phyloP scores from a whole-genome alignment of 306 rosid genomes.

The Canavalia gladiata region DNA sequence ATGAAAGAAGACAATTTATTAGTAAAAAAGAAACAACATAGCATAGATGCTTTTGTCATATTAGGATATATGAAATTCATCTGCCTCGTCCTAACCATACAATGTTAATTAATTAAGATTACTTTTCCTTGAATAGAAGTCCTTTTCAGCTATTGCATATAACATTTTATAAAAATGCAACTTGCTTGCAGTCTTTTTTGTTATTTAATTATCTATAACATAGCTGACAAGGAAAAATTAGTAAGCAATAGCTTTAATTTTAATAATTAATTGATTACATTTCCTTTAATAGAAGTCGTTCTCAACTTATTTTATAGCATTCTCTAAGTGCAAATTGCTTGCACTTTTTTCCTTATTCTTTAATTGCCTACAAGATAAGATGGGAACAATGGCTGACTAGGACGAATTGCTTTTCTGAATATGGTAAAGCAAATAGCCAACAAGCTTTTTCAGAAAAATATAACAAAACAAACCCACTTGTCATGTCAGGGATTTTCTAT shows the following conservation, averaged over 20 bases:
- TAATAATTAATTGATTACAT: constrained; percentile 19
- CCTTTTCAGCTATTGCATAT: constrained; percentile 20
- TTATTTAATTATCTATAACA: constrained; percentile 2
- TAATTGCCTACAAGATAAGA: constrained; percentile 16
- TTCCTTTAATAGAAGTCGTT: constrained; percentile 42
- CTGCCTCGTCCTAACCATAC: neutral
- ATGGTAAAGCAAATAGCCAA: constrained; percentile 22
- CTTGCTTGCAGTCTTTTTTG: constrained; percentile 46
- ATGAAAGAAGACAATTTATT: neutral
- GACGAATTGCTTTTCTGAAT: constrained; percentile 12
- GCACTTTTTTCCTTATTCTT: constrained; percentile 41
- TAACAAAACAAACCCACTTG: neutral
- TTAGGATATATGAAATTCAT: constrained; percentile 16
- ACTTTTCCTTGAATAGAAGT: constrained; percentile 41
- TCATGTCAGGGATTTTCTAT: neutral
- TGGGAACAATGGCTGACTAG: constrained; percentile 40
- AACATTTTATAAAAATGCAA: constrained; percentile 36
- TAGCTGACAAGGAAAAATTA: constrained; percentile 39
- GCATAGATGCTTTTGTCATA: neutral
- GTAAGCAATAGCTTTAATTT: neutral
- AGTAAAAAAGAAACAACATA: neutral
- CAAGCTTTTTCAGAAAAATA: neutral
- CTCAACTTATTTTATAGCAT: constrained; percentile 20
- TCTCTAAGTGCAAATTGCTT: constrained; percentile 47
- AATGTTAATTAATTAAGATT: constrained; percentile 5